Conservation (phyloP, 2,329 filamentous ascomycete species). For the Alternaria rosae region DNA sequence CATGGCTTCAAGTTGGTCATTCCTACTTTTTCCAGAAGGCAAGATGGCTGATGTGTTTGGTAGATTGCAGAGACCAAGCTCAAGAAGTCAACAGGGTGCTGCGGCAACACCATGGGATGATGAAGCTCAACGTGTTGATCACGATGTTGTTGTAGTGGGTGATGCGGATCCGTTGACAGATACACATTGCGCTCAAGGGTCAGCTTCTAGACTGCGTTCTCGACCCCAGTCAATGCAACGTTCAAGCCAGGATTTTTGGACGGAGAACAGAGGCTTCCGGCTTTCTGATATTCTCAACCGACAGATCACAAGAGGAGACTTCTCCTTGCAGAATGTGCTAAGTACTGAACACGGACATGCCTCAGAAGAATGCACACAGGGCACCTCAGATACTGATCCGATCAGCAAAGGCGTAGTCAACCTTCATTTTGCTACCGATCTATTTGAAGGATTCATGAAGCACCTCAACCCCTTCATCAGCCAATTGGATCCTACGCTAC, state of each 20-base stretch:
- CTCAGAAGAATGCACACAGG: neutral
- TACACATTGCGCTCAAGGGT: neutral
- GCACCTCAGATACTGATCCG: neutral
- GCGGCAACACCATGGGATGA: neutral
- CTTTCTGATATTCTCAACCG: neutral
- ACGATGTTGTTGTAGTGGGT: neutral
- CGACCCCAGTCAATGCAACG: neutral
- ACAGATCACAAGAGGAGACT: neutral
- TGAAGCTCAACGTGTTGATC: neutral
- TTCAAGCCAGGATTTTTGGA: neutral
- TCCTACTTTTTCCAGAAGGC: neutral
- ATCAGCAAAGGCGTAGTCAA: neutral
- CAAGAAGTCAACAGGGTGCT: accelerated
- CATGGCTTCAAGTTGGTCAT: neutral
- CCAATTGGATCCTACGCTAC: neutral
- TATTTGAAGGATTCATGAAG: neutral
- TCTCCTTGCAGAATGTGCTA: neutral
- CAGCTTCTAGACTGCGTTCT: neutral
- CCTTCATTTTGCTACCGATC: neutral
- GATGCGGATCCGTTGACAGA: accelerated
- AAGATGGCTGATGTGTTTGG: neutral
- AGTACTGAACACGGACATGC: neutral
- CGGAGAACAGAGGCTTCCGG: neutral
- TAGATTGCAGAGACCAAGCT: neutral
- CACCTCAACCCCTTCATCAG: slow-evolving; percentile 3